Conservation (phyloP, 2,329 filamentous ascomycete genomes). For the Pseudophaeomoniella oleicola region DNA sequence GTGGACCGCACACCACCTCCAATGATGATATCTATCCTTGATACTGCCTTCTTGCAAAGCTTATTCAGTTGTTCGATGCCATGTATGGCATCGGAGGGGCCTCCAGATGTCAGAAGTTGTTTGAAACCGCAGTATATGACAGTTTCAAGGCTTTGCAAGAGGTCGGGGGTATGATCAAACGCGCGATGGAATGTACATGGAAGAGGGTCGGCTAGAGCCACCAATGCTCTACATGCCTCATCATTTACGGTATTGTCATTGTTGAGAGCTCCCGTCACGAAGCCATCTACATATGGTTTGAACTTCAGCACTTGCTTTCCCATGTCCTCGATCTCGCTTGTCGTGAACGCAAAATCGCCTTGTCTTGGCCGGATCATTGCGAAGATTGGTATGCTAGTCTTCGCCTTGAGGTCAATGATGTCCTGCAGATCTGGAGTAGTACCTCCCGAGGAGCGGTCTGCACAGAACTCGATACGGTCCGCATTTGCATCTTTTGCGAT, state of each 20-base stretch:
- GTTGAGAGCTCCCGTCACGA: not conserved
- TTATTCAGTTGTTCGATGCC: not conserved
- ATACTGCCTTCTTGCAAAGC: not conserved
- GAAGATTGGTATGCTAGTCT: not conserved
- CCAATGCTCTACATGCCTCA: not conserved
- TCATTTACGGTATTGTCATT: not conserved
- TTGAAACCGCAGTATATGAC: not conserved
- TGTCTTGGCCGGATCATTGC: not conserved
- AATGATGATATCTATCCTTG: not conserved
- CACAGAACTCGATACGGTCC: not conserved
- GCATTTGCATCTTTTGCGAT: not conserved
- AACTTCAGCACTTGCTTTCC: not conserved
- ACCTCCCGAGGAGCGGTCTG: not conserved
- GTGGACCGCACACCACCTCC: not conserved
- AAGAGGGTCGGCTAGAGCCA: not conserved
- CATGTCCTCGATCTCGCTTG: not conserved
- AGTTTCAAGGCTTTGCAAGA: not conserved
- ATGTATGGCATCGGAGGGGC: not conserved
- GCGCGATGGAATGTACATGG: constrained; percentile 1
- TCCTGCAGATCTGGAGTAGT: not conserved
- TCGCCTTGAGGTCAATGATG: not conserved
- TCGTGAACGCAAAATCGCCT: not conserved
- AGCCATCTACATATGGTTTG: not conserved
- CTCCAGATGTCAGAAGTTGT: not conserved
- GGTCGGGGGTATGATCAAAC: not conserved